A percentile compares a stretch with the other conserved stretches of the same genome.
Conservation (phyloP, 1,284 basidiomycete species). For the Rugiboletus extremiorientalis region DNA sequence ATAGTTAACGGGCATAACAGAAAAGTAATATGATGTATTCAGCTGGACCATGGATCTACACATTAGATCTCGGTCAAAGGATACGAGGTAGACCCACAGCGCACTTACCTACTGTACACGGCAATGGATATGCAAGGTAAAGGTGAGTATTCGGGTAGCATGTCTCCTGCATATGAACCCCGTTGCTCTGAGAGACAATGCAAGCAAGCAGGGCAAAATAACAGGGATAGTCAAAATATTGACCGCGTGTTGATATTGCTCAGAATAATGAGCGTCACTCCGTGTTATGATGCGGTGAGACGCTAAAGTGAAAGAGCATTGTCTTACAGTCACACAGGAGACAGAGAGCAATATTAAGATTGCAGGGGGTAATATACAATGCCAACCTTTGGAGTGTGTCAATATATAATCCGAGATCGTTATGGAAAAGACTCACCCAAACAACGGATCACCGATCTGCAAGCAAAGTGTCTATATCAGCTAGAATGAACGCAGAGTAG, state of each 20-base stretch:
- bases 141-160: slow-evolving; percentile 1
- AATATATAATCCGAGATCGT: neutral
- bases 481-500: neutral
- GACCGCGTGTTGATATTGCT: slow-evolving; percentile 58
- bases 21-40: slow-evolving; percentile 6
- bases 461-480: neutral
- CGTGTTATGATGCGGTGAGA: slow-evolving; percentile 57
- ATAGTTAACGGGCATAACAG: neutral
- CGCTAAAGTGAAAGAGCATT: slow-evolving; percentile 77
- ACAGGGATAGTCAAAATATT: slow-evolving; percentile 29
- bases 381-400: slow-evolving; percentile 15
- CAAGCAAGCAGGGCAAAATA: slow-evolving; percentile 47
- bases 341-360: slow-evolving; percentile 28
- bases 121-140: neutral
- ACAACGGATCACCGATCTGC: slow-evolving; percentile 28
- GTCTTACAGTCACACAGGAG: slow-evolving; percentile 13
- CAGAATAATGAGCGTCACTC: slow-evolving; percentile 78
- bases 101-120: slow-evolving; percentile 20
- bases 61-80: neutral
- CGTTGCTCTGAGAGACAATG: slow-evolving; percentile 36
- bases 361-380: slow-evolving; percentile 27
- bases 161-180: slow-evolving; percentile 64
- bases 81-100: neutral
- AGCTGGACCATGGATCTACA: neutral
- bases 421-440: slow-evolving; percentile 16